Evolutionary conservation across 2,329 filamentous ascomycete species (phyloP).

Genomic region (Grosmannia serpens): DNA sequence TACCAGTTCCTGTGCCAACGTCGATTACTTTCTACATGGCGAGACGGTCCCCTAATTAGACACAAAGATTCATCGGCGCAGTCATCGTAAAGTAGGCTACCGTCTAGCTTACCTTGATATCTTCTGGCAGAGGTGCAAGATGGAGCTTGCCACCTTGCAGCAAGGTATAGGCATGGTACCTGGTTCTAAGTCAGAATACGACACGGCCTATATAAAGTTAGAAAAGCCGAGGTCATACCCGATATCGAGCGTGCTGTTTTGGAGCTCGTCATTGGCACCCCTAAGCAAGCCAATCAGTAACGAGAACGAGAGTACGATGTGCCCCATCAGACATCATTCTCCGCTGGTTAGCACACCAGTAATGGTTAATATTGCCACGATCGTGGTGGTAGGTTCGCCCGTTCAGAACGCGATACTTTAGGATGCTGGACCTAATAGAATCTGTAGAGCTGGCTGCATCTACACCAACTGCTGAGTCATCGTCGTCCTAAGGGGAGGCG

Average conservation of each 20-base stretch:
- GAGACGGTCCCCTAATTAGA: no score
- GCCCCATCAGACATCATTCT: no score
- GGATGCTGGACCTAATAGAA: background rate
- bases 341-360: background rate
- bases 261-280: conserved; percentile 19
- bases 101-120: background rate
- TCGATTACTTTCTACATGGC: conserved; percentile 2
- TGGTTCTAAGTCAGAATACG: background rate
- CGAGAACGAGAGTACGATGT: no score
- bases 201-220: no score
- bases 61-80: no score
- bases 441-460: background rate
- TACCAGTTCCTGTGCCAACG: conserved; percentile 7
- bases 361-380: background rate
- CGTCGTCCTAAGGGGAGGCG: background rate
- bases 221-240: conserved; percentile 6
- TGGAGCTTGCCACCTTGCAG: conserved; percentile 15
- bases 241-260: conserved; percentile 21
- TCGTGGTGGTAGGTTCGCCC: background rate
- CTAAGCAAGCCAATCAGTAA: background rate
- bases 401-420: background rate
- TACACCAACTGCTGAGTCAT: background rate
- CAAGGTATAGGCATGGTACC: conserved; percentile 17
- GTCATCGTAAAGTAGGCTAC: no score
- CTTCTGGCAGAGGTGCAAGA: conserved; percentile 15